Base-by-base conservation (phyloP, 257 asterid species). In the Solanum ahanhuiri region DNA sequence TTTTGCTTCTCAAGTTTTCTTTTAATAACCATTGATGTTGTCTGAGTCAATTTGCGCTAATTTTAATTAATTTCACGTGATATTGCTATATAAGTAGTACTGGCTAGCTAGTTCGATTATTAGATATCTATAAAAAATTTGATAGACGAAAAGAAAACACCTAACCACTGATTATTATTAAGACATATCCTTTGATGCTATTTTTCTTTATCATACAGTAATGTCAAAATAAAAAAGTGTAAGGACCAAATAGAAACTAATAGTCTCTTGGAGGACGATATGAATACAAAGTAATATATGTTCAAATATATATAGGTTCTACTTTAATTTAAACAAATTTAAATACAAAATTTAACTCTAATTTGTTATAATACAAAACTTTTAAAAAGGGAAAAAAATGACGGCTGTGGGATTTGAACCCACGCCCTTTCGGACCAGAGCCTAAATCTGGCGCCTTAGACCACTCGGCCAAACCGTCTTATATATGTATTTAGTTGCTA, bases 371-470 rank as follows among this genome's bases (percentile, higher is more conserved):
- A 20, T 20, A 20, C 25, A 2, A 51, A 15, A 51, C 60, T 51
- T 51, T 5, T 5, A 15, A 15, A 51, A 48, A 0, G 20, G 20
- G 1, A 3, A 18, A 23, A 0, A 6, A 35, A 11, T 93, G 96
- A 93, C 96, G 91, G 95, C 94, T 91, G 96, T 96, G 98, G 98
- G 98, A 95, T 95, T 96, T 95, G 98, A 95, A 94, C 96, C 97
- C 98, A 96, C 96, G 96, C 98, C 99, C 98, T 96, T 92, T 93
- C 97, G 98, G 97, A 94, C 97, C 96, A 95, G 95, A 94, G 97
- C 98, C 97, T 95, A 93, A 93, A 96, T 95, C 97, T 93, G 96
- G 98, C 98, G 98, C 98, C 98, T 96, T 96, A 95, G 97, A 94
- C 98, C 98, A 95, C 96, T 94, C 98, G 98, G 97, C 97, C 96